phyloP scores from a whole-genome alignment of 768 basidiomycete genomes.

The Krasilnikovozyma curviuscula region DNA sequence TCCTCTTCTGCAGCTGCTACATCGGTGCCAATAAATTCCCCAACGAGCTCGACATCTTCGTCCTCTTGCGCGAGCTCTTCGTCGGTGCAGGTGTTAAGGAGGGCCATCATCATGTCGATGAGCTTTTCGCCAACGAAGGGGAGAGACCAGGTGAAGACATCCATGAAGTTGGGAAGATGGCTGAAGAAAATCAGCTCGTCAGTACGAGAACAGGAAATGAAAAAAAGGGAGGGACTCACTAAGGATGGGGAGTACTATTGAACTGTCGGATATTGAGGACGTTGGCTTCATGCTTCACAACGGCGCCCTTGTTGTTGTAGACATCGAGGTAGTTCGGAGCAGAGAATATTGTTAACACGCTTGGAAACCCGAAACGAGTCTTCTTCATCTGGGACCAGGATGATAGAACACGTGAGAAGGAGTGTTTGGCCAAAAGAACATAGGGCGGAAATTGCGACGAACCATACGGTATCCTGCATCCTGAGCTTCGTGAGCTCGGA shows the following conservation, averaged over 20 bases:
- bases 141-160: slow-evolving; percentile 95
- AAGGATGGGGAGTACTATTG: slow-evolving; percentile 5
- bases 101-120: slow-evolving; percentile 94
- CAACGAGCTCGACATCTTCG: slow-evolving; percentile 28
- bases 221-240: no score
- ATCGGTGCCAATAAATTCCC: slow-evolving; percentile 25
- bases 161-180: slow-evolving; percentile 99
- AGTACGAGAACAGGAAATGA: no score
- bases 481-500: slow-evolving; percentile 94
- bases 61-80: slow-evolving; percentile 79
- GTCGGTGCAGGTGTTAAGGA: slow-evolving; percentile 85
- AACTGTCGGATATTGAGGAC: slow-evolving; percentile 26
- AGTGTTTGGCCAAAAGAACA: no score
- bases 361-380: not conserved
- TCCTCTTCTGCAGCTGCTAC: slow-evolving; percentile 24
- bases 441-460: not conserved
- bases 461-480: slow-evolving; percentile 31
- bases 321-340: slow-evolving; percentile 73
- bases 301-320: slow-evolving; percentile 94
- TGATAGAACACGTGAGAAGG: not conserved
- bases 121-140: slow-evolving; percentile 98
- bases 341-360: not conserved
- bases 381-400: not conserved
- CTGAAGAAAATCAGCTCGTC: no score
- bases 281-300: slow-evolving; percentile 96